phyloP scores from a whole-genome alignment of 2,329 filamentous ascomycete genomes.

The Calonectria leucothoes region DNA sequence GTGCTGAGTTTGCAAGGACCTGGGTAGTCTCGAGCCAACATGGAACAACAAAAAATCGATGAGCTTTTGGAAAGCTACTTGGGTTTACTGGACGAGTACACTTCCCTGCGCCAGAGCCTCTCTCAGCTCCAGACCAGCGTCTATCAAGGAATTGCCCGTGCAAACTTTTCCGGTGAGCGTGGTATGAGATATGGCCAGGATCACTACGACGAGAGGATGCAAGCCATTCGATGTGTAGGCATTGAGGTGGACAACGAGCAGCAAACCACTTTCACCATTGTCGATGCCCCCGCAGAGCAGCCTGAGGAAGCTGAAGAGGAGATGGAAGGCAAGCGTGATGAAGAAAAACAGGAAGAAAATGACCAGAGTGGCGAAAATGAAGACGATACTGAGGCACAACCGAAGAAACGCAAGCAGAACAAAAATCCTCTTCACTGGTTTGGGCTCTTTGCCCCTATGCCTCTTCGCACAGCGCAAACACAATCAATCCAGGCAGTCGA shows the following conservation, averaged over 20 bases:
- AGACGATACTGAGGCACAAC: slow-evolving; percentile 16
- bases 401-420: slow-evolving; percentile 31
- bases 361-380: slow-evolving; percentile 20
- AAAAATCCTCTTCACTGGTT: slow-evolving; percentile 67
- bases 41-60: slow-evolving; percentile 64
- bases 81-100: slow-evolving; percentile 74
- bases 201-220: slow-evolving; percentile 80
- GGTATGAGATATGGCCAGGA: slow-evolving; percentile 75
- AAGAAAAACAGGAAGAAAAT: slow-evolving; percentile 9
- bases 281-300: slow-evolving; percentile 9
- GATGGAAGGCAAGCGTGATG: neutral
- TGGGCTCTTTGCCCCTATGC: slow-evolving; percentile 63
- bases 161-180: slow-evolving; percentile 77
- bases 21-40: neutral
- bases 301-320: slow-evolving; percentile 9
- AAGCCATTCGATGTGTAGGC: slow-evolving; percentile 62
- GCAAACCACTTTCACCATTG: slow-evolving; percentile 35
- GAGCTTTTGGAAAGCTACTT: slow-evolving; percentile 74
- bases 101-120: slow-evolving; percentile 66
- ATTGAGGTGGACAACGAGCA: slow-evolving; percentile 29
- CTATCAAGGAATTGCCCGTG: slow-evolving; percentile 73
- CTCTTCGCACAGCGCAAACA: slow-evolving; percentile 68
- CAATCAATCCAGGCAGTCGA: slow-evolving; percentile 68
- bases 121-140: slow-evolving; percentile 65
- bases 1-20: too few relatives aligned